phyloP scores from a whole-genome alignment of 2,329 filamentous ascomycete genomes.

The Colletotrichum sp. region DNA sequence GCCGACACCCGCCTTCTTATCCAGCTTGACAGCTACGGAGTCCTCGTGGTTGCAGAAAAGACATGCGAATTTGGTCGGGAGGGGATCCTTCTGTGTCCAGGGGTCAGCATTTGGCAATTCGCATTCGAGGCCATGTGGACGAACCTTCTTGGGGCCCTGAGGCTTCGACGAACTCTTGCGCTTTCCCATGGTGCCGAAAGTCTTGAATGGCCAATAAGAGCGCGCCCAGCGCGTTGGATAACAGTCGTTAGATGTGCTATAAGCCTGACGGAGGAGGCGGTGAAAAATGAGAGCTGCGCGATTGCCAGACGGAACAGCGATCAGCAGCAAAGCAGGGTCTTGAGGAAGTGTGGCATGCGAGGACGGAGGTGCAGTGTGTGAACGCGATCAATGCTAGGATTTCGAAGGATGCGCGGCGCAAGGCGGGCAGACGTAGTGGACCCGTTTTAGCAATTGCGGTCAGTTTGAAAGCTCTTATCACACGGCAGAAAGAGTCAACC shows the following conservation, averaged over 20 bases:
- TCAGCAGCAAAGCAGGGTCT: not conserved
- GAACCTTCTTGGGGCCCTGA: slow-evolving; percentile 81
- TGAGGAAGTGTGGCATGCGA: not conserved
- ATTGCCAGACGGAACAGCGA: not conserved
- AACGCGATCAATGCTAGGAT: not conserved
- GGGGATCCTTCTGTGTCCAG: slow-evolving; percentile 64
- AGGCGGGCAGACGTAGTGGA: not conserved
- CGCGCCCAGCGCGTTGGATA: not conserved
- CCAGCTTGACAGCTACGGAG: slow-evolving; percentile 86
- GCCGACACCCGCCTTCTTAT: slow-evolving; percentile 90
- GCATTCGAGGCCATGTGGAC: slow-evolving; percentile 9
- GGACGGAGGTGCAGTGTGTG: not conserved
- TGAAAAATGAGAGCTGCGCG: not conserved
- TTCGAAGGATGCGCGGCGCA: not conserved
- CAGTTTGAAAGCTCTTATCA: not conserved
- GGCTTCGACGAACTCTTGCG: slow-evolving; percentile 88
- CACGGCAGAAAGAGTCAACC: not conserved
- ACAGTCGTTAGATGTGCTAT: not conserved
- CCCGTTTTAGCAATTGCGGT: not conserved
- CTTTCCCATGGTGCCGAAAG: slow-evolving; percentile 71
- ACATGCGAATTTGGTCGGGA: slow-evolving; percentile 89
- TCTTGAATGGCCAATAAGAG: not conserved
- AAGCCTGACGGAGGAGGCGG: not conserved
- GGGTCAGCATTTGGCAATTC: not conserved
- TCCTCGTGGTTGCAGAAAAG: slow-evolving; percentile 99